Percentiles rank a stretch among this genome's conserved stretches.
Evolutionary conservation across 1,284 basidiomycete genomes (phyloP).

Genomic region (Meira nashicola): DNA sequence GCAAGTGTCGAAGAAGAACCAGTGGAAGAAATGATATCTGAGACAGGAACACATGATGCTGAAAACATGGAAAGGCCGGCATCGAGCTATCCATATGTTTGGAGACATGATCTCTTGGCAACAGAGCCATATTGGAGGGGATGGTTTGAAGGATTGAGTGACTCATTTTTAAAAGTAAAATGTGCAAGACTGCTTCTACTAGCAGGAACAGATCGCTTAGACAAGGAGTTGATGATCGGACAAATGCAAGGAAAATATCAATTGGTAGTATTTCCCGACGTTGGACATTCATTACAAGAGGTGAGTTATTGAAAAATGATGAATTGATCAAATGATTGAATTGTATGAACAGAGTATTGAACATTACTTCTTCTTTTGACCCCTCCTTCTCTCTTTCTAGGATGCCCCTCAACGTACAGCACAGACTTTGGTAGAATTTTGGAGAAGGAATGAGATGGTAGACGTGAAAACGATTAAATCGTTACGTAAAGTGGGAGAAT

Average conservation of each 20-base stretch:
- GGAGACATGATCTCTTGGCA: conserved; percentile 76
- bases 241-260: conserved; percentile 98
- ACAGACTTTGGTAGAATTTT: conserved; percentile 77
- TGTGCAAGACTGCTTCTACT: conserved; percentile 81
- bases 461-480: not conserved
- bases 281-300: conserved; percentile 92
- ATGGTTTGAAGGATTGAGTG: conserved; percentile 83
- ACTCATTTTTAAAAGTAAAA: conserved; percentile 68
- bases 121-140: conserved; percentile 88
- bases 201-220: conserved; percentile 86
- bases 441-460: conserved; percentile 73
- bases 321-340: not conserved
- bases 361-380: conserved; percentile 8
- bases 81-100: conserved; percentile 52
- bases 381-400: conserved; percentile 58
- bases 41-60: not conserved
- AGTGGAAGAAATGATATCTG: conserved; percentile 2
- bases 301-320: conserved; percentile 57
- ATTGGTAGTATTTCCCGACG: conserved; percentile 75
- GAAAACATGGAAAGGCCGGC: not conserved
- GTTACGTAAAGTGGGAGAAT: too few species aligned
- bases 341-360: conserved; percentile 1
- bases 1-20: conserved; percentile 4
- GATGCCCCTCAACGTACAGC: conserved; percentile 79
- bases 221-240: conserved; percentile 90